phyloP scores from a whole-genome alignment of 257 asterid genomes.

The Capsicum baccatum region DNA sequence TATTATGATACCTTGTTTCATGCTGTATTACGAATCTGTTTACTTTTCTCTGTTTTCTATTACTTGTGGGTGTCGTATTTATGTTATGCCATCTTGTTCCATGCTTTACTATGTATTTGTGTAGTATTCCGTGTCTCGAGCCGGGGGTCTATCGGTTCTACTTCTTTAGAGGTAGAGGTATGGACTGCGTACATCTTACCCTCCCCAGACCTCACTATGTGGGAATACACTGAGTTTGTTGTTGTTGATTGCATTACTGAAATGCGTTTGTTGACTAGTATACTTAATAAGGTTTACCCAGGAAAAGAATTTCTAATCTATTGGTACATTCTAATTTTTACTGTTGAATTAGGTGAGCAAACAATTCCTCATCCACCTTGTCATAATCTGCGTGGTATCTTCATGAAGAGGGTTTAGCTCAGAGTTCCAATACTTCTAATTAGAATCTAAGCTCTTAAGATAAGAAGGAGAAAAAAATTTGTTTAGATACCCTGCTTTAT shows the following conservation, averaged over 20 bases:
- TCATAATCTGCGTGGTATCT: background rate
- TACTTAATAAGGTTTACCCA: background rate
- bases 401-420: background rate
- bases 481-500: background rate
- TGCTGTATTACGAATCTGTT: no score
- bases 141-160: no score
- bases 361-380: background rate
- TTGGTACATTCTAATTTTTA: background rate
- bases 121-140: no score
- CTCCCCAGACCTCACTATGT: no score
- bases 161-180: no score
- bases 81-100: no score
- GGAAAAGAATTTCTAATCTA: background rate
- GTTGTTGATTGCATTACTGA: background rate
- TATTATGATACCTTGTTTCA: no score
- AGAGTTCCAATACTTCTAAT: background rate
- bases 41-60: no score
- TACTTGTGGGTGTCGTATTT: no score
- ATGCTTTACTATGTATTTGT: no score
- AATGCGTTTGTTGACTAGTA: conserved; percentile 21
- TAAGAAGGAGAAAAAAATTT: background rate
- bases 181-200: no score
- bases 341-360: background rate
- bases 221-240: no score
- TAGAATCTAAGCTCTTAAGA: background rate